These are phyloP conservation scores for Alternaria infectoria DNA, from an alignment of 2,329 filamentous ascomycete genomes.

Conservation along the genomic window DNA sequence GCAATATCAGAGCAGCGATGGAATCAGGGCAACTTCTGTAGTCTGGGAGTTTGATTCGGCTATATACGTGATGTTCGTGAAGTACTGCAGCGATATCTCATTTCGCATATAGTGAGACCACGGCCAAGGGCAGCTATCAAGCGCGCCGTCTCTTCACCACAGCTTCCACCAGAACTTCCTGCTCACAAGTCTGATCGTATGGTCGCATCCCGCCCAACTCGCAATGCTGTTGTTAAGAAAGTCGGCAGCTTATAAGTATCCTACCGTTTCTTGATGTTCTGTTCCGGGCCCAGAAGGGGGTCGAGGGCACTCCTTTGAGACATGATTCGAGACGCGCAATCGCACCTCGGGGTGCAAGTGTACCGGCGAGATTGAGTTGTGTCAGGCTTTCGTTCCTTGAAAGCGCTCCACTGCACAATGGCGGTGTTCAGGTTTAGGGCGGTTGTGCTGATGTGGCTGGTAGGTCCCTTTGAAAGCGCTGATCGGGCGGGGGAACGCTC, in stretches of 20 bases:
- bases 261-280: background rate
- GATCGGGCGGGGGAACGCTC: background rate
- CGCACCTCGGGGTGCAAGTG: background rate
- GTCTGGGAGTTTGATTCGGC: background rate
- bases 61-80: slow-evolving; percentile 2
- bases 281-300: background rate
- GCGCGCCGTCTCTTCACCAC: background rate
- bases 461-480: background rate
- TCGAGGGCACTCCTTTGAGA: background rate
- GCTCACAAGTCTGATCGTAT: background rate
- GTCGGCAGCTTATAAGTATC: background rate
- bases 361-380: background rate
- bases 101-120: background rate
- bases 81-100: background rate
- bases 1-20: background rate
- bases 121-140: background rate
- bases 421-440: background rate
- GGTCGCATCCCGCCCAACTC: background rate
- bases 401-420: background rate
- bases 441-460: background rate
- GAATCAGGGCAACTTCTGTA: background rate
- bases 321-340: background rate
- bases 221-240: background rate
- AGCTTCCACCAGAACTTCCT: background rate
- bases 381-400: background rate